Evolutionary conservation across 2,329 filamentous ascomycete genomes (phyloP).

Genomic region (Alternaria longipes): DNA sequence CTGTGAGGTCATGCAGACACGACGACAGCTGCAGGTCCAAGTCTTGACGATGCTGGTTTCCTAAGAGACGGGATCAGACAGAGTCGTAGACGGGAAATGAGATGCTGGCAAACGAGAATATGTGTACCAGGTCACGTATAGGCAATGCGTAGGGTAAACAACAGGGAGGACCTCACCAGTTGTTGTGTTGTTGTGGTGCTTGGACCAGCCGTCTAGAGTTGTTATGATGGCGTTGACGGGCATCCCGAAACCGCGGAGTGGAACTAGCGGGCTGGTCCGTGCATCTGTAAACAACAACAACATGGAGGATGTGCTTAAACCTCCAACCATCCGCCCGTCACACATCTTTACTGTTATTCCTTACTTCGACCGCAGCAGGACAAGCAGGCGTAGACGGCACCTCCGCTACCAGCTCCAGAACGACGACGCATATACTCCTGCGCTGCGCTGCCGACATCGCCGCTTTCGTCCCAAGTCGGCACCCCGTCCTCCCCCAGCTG

Average conservation of each 20-base stretch:
- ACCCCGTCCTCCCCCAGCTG: conserved; percentile 25
- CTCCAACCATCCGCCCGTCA: conserved; percentile 40
- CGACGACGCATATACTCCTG: conserved; percentile 19
- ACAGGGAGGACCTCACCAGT: conserved; percentile 19
- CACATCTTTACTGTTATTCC: conserved; percentile 52
- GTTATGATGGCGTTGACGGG: conserved; percentile 36
- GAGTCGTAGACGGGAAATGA: not conserved
- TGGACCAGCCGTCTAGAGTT: conserved; percentile 33
- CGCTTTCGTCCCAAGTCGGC: conserved; percentile 31
- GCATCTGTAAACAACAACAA: conserved; percentile 38
- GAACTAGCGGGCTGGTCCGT: conserved; percentile 27
- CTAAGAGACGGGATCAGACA: conserved; percentile 13
- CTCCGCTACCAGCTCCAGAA: conserved; percentile 29
- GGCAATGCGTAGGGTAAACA: conserved; percentile 8
- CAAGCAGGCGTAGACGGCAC: conserved; percentile 31
- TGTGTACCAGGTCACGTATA: conserved; percentile 14
- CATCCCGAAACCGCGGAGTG: conserved; percentile 33
- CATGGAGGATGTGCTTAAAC: conserved; percentile 34
- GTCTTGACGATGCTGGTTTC: conserved; percentile 12
- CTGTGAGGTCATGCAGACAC: conserved; percentile 35
- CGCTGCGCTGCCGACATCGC: conserved; percentile 24
- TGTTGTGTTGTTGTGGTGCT: conserved; percentile 28
- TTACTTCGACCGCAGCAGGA: conserved; percentile 32
- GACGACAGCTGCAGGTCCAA: conserved; percentile 13
- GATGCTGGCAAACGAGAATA: conserved; percentile 4